Percentiles rank a stretch among this genome's conserved stretches.
These are phyloP conservation scores for Conringia planisiliqua DNA, from an alignment of 345 rosid genomes.

Conservation along the genomic window DNA sequence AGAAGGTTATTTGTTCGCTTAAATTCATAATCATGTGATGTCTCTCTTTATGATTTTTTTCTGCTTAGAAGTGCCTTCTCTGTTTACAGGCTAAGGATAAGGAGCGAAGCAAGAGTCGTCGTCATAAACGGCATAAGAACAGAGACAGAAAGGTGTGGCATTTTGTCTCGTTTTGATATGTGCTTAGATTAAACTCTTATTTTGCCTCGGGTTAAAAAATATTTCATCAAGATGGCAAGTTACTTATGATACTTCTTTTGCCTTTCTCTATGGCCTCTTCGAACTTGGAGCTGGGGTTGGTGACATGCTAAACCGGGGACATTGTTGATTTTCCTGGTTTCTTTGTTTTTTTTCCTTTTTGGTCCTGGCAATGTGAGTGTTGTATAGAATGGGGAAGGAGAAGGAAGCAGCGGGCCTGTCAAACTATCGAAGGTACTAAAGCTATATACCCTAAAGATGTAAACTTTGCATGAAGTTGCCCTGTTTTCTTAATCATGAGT, in stretches of 20 bases:
- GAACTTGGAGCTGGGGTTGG: conserved; percentile 96
- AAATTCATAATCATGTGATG: not conserved
- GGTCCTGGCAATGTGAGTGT: conserved; percentile 77
- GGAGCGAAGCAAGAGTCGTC: conserved; percentile 67
- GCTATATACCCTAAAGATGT: not conserved
- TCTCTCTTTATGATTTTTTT: not conserved
- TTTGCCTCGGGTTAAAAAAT: not conserved
- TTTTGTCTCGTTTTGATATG: conserved; percentile 15
- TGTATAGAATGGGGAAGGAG: conserved; percentile 72
- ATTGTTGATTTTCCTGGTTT: conserved; percentile 59
- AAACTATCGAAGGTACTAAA: conserved; percentile 81
- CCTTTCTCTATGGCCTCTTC: conserved; percentile 82
- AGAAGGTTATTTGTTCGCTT: conserved; percentile 57
- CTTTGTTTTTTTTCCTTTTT: conserved; percentile 27
- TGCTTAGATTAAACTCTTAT: not conserved
- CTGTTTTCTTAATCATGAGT: not conserved
- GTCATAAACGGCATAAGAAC: conserved; percentile 63
- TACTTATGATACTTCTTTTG: conserved; percentile 66
- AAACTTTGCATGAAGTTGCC: not conserved
- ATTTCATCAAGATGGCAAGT: conserved; percentile 31
- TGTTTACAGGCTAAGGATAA: conserved; percentile 59
- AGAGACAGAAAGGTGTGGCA: conserved; percentile 73
- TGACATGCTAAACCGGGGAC: conserved; percentile 64
- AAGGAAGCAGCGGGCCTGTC: conserved; percentile 75
- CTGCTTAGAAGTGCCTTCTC: not conserved